These are phyloP conservation scores for Stachybotrys elegans DNA, from an alignment of 2,329 filamentous ascomycete species.

Conservation along the genomic window DNA sequence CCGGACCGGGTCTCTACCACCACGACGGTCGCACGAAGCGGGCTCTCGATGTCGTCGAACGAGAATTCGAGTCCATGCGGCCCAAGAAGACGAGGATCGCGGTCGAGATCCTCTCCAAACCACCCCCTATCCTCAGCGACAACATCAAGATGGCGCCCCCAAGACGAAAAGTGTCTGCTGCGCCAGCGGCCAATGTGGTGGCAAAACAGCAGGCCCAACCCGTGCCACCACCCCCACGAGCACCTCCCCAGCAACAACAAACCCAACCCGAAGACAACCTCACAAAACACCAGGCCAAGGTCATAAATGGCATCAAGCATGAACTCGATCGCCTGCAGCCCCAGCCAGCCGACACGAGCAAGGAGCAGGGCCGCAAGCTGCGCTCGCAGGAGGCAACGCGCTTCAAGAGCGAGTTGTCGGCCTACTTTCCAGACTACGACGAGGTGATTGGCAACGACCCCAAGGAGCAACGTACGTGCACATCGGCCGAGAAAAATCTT, in stretches of 20 bases:
- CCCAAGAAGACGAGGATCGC: slow-evolving; percentile 47
- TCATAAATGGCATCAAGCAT: slow-evolving; percentile 56
- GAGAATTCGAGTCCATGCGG: slow-evolving; percentile 38
- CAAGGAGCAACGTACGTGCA: slow-evolving; percentile 66
- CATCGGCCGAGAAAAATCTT: slow-evolving; percentile 9
- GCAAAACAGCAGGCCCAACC: slow-evolving; percentile 1
- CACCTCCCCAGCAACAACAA: slow-evolving; percentile 5
- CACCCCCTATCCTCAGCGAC: slow-evolving; percentile 17
- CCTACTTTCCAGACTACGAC: slow-evolving; percentile 92
- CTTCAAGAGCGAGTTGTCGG: slow-evolving; percentile 85
- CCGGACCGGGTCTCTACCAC: slow-evolving; percentile 25
- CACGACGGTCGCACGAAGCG: slow-evolving; percentile 42
- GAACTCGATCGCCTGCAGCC: slow-evolving; percentile 55
- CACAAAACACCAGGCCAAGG: slow-evolving; percentile 52
- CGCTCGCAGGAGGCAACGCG: slow-evolving; percentile 80
- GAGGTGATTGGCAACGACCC: slow-evolving; percentile 84
- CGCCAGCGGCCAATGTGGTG: slow-evolving; percentile 11
- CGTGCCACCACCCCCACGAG: slow-evolving; percentile 2
- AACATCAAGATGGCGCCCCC: slow-evolving; percentile 20
- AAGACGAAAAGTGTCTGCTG: slow-evolving; percentile 16
- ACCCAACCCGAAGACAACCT: slow-evolving; percentile 18
- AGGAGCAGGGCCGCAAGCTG: slow-evolving; percentile 68
- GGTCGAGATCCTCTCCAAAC: slow-evolving; percentile 43
- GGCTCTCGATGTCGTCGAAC: slow-evolving; percentile 36
- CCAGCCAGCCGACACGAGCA: slow-evolving; percentile 35